Base-by-base conservation (phyloP, 75 land plant genomes). In the Selaginella moellendorffii region DNA sequence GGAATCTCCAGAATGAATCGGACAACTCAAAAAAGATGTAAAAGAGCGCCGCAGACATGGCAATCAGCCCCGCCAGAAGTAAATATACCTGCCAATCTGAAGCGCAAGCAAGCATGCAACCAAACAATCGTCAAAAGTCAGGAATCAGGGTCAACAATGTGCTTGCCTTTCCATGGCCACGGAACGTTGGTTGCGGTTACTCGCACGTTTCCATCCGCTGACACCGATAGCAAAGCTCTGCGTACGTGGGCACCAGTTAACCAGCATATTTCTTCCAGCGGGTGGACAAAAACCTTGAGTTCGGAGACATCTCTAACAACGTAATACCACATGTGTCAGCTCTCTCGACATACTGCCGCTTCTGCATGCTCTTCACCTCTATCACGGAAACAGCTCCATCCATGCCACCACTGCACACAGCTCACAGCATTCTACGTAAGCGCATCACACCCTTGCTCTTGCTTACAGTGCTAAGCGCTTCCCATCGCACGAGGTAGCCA, bases 1-100 rank as follows among this genome's bases (percentile, higher is more conserved):
- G 91, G 73, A 82, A 80, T 54, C 80, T 80, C 92, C 92, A 87
- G 64, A 87, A 87, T 1, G 79, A 76, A 65, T 87, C 88, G 1
- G 92, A 87, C 27, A 77, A 68, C 79, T 81, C 46, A 54, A 79
- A 82, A 54, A 87, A 82, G 25, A 82, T 51, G 59, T 84, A 84
- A 52, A 84, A 87, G n/a, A 72, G 30, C 30, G 84, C 62, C n/a
- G 66, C 79, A 21, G 92, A 87, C 9, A 63, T 73, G 63, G 84
- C n/a, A 27, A 87, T 73, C 5, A 87, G 78, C 19, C 73, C 73
- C 25, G 80, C 1, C 14, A 87, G 76, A 58, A 87, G 66, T 65
- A 71, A 8, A 30, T 84, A 87, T 27, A 84, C 75, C 69, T 87
- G 85, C 92, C 92, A 87, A 42, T 81, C 92, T 87, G 84, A 76